Conservation (phyloP, 495 filamentous ascomycete genomes). For the Lophium mytilinum region DNA sequence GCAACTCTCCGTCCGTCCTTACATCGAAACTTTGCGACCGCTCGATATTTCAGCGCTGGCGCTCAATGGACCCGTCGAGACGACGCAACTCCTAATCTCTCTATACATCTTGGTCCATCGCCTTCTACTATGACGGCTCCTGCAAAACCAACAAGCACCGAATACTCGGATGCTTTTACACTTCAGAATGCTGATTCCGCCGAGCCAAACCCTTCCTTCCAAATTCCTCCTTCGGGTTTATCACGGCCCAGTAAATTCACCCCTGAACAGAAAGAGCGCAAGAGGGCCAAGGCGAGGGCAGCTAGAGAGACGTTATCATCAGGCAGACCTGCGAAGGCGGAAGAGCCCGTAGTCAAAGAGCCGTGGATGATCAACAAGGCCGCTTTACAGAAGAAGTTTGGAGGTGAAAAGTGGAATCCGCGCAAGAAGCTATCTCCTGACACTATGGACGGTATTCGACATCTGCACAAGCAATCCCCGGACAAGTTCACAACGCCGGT, state of each 20-base stretch:
- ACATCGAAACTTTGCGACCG: not conserved
- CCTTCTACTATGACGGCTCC: too few species aligned
- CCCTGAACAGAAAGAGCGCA: too few species aligned
- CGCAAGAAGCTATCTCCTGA: constrained; percentile 84
- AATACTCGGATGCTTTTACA: too few species aligned
- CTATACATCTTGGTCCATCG: too few species aligned
- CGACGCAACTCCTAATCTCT: too few species aligned
- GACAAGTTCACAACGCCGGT: constrained; percentile 63
- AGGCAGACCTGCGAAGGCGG: not conserved
- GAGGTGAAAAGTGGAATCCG: constrained; percentile 63
- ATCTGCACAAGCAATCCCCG: constrained; percentile 66
- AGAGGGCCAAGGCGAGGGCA: not conserved
- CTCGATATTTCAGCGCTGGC: not conserved
- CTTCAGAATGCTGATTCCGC: too few species aligned
- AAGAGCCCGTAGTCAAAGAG: constrained; percentile 34
- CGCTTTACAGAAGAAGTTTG: constrained; percentile 64
- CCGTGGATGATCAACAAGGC: constrained; percentile 66
- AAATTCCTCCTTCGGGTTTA: too few species aligned
- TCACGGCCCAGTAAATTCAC: too few species aligned
- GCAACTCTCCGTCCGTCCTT: not conserved
- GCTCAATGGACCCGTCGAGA: not conserved
- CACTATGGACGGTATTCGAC: constrained; percentile 76
- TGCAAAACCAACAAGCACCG: too few species aligned
- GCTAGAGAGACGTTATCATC: not conserved
- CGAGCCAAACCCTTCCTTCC: too few species aligned